Evolutionary conservation across 352 stramenopile species (phyloP).

Genomic region (Phytophthora vignae): DNA sequence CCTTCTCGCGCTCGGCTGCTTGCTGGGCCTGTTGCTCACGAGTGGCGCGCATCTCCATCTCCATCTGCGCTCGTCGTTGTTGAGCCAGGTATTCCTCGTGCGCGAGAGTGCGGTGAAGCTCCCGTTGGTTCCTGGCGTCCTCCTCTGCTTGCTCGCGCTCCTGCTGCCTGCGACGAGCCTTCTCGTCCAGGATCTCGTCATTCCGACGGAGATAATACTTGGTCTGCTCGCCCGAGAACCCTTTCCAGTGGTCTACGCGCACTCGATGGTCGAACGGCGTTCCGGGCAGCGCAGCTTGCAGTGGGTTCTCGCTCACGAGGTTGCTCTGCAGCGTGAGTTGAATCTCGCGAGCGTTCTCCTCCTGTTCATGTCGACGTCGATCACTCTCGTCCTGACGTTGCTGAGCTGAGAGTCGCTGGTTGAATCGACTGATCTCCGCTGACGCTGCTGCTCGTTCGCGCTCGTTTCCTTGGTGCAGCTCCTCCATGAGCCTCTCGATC

Average conservation of each 20-base stretch:
- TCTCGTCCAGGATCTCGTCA: slow-evolving; percentile 63
- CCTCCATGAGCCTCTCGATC: slow-evolving; percentile 63
- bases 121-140: slow-evolving; percentile 42
- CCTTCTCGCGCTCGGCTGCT: slow-evolving; percentile 61
- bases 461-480: slow-evolving; percentile 65
- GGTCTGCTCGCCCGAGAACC: slow-evolving; percentile 69
- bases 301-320: slow-evolving; percentile 76
- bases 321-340: slow-evolving; percentile 65
- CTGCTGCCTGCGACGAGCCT: slow-evolving; percentile 49
- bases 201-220: slow-evolving; percentile 63
- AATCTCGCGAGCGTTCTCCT: slow-evolving; percentile 67
- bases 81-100: slow-evolving; percentile 63
- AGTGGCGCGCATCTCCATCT: slow-evolving; percentile 63
- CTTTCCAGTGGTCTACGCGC: slow-evolving; percentile 85
- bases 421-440: slow-evolving; percentile 62
- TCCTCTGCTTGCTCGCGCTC: slow-evolving; percentile 45
- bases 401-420: slow-evolving; percentile 56
- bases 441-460: slow-evolving; percentile 55
- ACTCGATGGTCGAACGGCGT: slow-evolving; percentile 60
- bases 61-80: slow-evolving; percentile 52
- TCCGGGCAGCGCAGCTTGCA: slow-evolving; percentile 54
- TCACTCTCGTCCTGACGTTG: slow-evolving; percentile 48
- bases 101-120: slow-evolving; percentile 56
- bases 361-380: slow-evolving; percentile 51
- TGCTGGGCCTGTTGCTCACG: slow-evolving; percentile 61